Percentiles rank a stretch among this genome's conserved stretches.
Evolutionary conservation across 2,329 filamentous ascomycete species (phyloP).

Genomic region (Chrysosporium queenslandicum): DNA sequence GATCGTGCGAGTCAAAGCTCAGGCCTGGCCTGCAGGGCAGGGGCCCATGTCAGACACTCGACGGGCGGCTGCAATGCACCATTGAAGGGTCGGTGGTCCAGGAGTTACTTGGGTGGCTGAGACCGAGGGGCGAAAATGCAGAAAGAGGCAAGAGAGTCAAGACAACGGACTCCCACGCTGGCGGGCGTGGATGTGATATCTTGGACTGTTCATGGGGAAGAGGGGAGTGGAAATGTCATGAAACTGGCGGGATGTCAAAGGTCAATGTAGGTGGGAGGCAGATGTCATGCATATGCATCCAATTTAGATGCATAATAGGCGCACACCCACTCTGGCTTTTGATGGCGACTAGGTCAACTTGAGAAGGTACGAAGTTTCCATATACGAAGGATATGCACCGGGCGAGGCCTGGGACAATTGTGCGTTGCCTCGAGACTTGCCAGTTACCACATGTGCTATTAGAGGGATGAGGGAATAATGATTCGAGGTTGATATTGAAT

Average conservation of each 20-base stretch:
- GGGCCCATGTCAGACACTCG: background rate
- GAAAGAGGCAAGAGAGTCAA: background rate
- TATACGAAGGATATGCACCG: background rate
- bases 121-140: background rate
- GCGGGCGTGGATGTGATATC: background rate
- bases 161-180: background rate
- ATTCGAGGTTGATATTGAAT: background rate
- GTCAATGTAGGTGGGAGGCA: background rate
- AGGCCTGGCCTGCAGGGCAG: background rate
- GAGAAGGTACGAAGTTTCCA: background rate
- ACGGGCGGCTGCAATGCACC: background rate
- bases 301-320: background rate
- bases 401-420: background rate
- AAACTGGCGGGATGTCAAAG: background rate
- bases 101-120: background rate
- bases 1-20: background rate
- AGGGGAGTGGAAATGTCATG: background rate
- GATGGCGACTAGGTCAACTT: background rate
- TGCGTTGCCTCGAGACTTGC: background rate
- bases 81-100: background rate
- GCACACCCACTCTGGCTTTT: background rate
- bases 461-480: background rate
- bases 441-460: too few relatives aligned
- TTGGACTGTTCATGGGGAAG: background rate
- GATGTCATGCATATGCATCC: constrained; percentile 11